Evolutionary conservation across 129 eudicot species (phyloP).

Genomic region (Centrapalus pauciflorus): DNA sequence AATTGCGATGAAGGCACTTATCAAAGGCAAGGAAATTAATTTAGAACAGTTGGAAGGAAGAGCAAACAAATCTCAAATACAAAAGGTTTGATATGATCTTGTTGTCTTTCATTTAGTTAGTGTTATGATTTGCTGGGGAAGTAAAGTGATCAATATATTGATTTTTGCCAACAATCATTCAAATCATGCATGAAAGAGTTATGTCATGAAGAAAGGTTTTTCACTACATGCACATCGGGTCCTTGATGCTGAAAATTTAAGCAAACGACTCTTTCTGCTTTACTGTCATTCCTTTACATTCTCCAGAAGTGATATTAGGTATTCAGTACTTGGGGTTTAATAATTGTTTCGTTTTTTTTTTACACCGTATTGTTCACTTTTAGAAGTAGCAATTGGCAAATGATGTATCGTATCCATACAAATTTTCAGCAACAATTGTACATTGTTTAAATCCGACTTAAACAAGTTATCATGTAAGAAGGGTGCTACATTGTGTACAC

Average conservation of each 20-base stretch:
- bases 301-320: no score
- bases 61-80: slow-evolving; percentile 52
- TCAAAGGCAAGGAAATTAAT: slow-evolving; percentile 71
- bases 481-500: no score
- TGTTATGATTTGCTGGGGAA: neutral
- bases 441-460: neutral
- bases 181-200: neutral
- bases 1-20: slow-evolving; percentile 41
- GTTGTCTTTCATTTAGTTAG: neutral
- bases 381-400: no score
- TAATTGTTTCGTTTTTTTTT: no score
- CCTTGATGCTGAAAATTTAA: neutral
- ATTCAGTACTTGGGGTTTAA: no score
- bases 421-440: neutral
- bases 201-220: neutral
- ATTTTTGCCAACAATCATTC: neutral
- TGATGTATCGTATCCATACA: neutral
- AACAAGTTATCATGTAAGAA: no score
- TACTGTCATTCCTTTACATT: neutral
- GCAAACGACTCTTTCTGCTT: neutral
- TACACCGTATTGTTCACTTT: no score
- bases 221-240: neutral
- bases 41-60: slow-evolving; percentile 44
- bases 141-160: neutral
- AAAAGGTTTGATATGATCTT: slow-evolving; percentile 34